A percentile compares a stretch with the other conserved stretches of the same genome.
Conservation (phyloP, 2,329 filamentous ascomycete species). For the Amauroascus verrucosus region DNA sequence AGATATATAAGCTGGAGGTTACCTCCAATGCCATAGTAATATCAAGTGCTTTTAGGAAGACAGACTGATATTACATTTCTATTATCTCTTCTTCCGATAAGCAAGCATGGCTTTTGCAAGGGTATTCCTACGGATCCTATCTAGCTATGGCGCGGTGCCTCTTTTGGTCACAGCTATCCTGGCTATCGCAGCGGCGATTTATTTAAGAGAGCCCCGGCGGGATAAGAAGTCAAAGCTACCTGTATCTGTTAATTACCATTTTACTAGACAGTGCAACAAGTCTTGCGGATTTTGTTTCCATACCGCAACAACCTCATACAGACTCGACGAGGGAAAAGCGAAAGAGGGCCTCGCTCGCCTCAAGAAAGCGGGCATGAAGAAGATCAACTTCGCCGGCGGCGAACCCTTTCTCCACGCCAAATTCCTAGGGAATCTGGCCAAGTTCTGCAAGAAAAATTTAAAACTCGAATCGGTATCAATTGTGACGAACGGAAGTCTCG, state of each 20-base stretch:
- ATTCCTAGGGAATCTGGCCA: constrained; percentile 36
- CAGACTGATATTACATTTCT: background rate
- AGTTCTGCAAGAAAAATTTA: constrained; percentile 43
- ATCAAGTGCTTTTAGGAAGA: background rate
- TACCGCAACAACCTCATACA: constrained; percentile 42
- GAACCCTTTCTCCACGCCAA: constrained; percentile 45
- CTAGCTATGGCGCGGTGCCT: background rate
- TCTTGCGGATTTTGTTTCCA: constrained; percentile 49
- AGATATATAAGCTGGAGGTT: background rate
- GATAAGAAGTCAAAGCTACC: constrained; percentile 4
- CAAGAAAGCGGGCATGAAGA: constrained; percentile 44
- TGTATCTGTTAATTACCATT: constrained; percentile 41
- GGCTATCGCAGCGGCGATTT: background rate
- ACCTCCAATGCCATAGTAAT: background rate
- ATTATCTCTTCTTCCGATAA: no score
- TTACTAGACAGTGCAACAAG: constrained; percentile 41
- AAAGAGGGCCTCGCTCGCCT: constrained; percentile 40
- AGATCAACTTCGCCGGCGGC: constrained; percentile 48
- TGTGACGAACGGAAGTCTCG: constrained; percentile 44
- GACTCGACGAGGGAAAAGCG: constrained; percentile 33
- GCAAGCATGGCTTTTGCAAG: background rate
- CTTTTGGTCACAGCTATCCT: background rate
- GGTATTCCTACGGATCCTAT: background rate
- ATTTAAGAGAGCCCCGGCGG: background rate
- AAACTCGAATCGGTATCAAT: constrained; percentile 44